Evolutionary conservation across 805 yeast genomes (phyloP), one percentile per base, ranked within the genome.

Genomic region (Candida succiphila): DNA sequence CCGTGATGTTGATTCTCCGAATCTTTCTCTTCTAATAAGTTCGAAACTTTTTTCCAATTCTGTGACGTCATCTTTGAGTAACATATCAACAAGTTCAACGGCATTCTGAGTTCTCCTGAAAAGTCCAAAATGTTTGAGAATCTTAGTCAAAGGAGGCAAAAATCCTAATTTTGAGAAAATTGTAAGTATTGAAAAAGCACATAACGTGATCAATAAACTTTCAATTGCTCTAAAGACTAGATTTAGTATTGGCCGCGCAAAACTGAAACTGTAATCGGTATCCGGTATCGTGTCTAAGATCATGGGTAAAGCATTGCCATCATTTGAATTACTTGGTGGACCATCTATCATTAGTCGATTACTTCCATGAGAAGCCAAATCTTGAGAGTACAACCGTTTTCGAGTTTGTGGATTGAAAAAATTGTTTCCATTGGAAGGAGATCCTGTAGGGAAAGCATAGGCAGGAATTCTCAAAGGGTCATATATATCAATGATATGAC

Each of bases 131-230:
- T 41, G 44, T 21, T 42, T 42, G 31, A 59, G 33, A 12, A 57
- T 37, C 30, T 49, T 49, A 10, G 57, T 52, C 18, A 58, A 31
- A 1, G 63, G 57, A 7, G 63, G 62, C 5, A 63, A 37, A 5
- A 57, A 20, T 3, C 66, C 67, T 7, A 59, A 39, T 39, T 46
- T 58, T 0, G 69, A 60, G 15, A 69, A 46, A 1, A 54, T 39
- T 21, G 63, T 49, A 5, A 67, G 46, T 2, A 67, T 47, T 1
- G 53, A 33, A 15, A 65, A 34, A 7, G 68, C 54, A 1, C 62
- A 42, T 5, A 58, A 32, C 7, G 75, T 60, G 14, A 70, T 69
- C 4, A 65, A 42, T n/a, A 70, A 56, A 43, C 73, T 76, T 43
- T 74, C 80, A 34, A 65, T 46, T 2, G 56, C 55, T 17, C 57